These are phyloP conservation scores for Whalleya microplaca DNA, from an alignment of 2,329 filamentous ascomycete genomes.

Conservation along the genomic window DNA sequence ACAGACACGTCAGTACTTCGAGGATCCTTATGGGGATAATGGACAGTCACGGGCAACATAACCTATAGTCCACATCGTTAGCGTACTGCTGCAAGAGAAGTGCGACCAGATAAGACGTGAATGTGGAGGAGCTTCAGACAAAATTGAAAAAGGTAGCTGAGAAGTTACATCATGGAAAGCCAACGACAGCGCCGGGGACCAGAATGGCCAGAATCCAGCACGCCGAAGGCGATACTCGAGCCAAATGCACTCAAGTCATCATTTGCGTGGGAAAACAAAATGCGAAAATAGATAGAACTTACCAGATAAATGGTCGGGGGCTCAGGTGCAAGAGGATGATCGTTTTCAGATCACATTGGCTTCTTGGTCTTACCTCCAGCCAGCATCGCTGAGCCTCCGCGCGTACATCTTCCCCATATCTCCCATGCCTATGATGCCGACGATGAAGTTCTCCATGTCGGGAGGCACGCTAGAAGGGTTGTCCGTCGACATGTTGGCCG, in stretches of 20 bases:
- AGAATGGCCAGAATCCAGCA: slow-evolving; percentile 71
- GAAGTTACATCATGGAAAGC: slow-evolving; percentile 97
- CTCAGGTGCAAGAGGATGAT: slow-evolving; percentile 15
- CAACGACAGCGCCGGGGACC: slow-evolving; percentile 62
- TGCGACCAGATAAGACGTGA: slow-evolving; percentile 24
- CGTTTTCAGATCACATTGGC: slow-evolving; percentile 4
- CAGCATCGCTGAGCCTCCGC: slow-evolving; percentile 81
- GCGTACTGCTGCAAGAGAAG: slow-evolving; percentile 16
- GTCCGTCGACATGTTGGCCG: slow-evolving; percentile 29
- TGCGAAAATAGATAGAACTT: slow-evolving; percentile 34
- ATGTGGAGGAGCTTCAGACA: slow-evolving; percentile 71
- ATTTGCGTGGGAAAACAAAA: slow-evolving; percentile 52
- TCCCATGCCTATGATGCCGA: slow-evolving; percentile 98
- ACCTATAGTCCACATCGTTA: slow-evolving; percentile 27
- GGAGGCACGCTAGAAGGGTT: slow-evolving; percentile 36
- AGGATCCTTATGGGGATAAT: neutral
- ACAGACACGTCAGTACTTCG: slow-evolving; percentile 26
- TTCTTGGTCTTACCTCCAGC: slow-evolving; percentile 81
- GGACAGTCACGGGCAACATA: neutral
- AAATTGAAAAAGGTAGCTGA: slow-evolving; percentile 91
- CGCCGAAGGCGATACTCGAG: slow-evolving; percentile 86
- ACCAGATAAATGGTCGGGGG: slow-evolving; percentile 39
- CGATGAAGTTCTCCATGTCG: slow-evolving; percentile 70
- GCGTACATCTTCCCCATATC: slow-evolving; percentile 99
- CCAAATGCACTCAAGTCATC: slow-evolving; percentile 99